phyloP scores from a whole-genome alignment of 352 stramenopile species.

The Globisporangium nagaii region DNA sequence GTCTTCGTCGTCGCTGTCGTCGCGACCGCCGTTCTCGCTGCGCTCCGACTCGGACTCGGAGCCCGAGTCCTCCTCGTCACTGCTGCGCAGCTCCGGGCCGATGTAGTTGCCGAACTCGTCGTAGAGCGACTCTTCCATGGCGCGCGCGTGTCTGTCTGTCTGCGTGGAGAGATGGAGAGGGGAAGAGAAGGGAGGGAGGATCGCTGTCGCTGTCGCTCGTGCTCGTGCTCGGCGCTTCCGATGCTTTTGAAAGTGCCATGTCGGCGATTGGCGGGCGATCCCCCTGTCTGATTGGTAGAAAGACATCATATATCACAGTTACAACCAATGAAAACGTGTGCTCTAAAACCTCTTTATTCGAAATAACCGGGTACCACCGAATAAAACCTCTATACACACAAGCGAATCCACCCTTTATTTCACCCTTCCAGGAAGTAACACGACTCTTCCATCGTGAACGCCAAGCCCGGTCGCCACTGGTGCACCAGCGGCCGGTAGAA shows the following conservation, averaged over 20 bases:
- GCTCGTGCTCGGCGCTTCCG: background rate
- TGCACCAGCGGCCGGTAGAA: conserved; percentile 6
- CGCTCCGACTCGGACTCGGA: conserved; percentile 45
- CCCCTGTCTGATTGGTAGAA: too few species aligned
- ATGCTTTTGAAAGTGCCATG: background rate
- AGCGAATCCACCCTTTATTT: too few species aligned
- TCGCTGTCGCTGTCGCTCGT: background rate
- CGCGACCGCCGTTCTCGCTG: conserved; percentile 10
- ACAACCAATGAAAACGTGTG: too few species aligned
- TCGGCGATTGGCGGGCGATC: background rate
- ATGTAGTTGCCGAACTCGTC: conserved; percentile 99
- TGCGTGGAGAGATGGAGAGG: background rate
- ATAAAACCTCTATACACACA: too few species aligned
- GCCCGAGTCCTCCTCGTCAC: conserved; percentile 58
- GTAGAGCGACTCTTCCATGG: conserved; percentile 96
- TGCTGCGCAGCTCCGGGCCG: conserved; percentile 92
- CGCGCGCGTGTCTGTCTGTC: background rate
- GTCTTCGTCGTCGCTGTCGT: conserved; percentile 44
- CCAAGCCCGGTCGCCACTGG: background rate
- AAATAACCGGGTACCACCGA: too few species aligned
- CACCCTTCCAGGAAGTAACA: conserved; percentile 9
- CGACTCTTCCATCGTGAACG: conserved; percentile 9
- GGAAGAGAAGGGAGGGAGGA: background rate
- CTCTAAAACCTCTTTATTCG: too few species aligned
- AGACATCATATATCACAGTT: too few species aligned